A percentile compares a stretch with the other conserved stretches of the same genome.
Evolutionary conservation across 2,329 filamentous ascomycete genomes (phyloP).

Genomic region (Scopulariopsis brevicaulis): DNA sequence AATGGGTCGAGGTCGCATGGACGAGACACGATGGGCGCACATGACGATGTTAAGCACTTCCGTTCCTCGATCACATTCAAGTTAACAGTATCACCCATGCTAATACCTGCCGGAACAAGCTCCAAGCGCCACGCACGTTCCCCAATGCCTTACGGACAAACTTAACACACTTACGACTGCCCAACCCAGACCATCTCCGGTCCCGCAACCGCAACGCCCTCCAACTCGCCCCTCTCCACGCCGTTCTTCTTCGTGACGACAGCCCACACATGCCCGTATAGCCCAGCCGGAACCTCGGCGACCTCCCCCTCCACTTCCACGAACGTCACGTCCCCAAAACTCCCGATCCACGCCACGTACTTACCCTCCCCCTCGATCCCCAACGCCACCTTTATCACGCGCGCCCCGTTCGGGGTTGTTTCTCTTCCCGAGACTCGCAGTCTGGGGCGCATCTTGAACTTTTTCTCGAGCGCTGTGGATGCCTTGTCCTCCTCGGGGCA

Average conservation of each 20-base stretch:
- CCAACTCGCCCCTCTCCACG: conserved; percentile 10
- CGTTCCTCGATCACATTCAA: background rate
- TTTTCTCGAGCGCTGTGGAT: background rate
- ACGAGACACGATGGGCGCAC: no score
- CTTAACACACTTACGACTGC: conserved; percentile 3
- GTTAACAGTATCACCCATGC: background rate
- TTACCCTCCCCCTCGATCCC: conserved; percentile 50
- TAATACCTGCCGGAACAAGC: background rate
- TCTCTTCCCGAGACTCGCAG: conserved; percentile 7
- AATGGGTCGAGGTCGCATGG: no score
- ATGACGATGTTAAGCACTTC: no score
- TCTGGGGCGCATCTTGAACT: background rate
- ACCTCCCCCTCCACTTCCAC: conserved; percentile 13
- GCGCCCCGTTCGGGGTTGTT: conserved; percentile 4
- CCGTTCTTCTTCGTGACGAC: conserved; percentile 17
- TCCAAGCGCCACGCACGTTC: background rate
- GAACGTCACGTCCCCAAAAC: conserved; percentile 21
- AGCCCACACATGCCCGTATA: conserved; percentile 23
- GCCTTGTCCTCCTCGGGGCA: conserved; percentile 10
- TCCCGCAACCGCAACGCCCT: conserved; percentile 16
- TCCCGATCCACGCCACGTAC: conserved; percentile 23
- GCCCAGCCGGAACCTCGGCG: conserved; percentile 15
- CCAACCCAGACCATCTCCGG: conserved; percentile 22
- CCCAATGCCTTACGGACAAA: background rate
- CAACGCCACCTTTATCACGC: conserved; percentile 42